These are phyloP conservation scores for Litsea cubeba DNA, from an alignment of 164 flowering plant species.

Conservation along the genomic window DNA sequence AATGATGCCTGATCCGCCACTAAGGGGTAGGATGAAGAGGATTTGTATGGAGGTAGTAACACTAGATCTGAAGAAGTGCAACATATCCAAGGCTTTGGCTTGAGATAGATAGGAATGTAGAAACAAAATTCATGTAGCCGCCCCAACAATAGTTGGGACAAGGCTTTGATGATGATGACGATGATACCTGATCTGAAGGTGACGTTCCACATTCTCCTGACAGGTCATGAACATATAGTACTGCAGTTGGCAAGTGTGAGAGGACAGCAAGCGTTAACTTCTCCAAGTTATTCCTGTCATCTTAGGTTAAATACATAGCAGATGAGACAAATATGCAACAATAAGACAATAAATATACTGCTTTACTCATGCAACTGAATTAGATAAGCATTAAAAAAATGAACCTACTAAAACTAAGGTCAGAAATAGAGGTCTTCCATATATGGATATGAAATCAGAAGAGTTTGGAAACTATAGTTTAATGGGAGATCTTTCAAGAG, in stretches of 20 bases:
- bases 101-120: neutral
- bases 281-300: slow-evolving; percentile 91
- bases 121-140: neutral
- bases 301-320: slow-evolving; percentile 30
- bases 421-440: neutral
- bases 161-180: neutral
- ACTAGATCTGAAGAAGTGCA: no score
- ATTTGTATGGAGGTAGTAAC: no score
- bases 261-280: slow-evolving; percentile 96
- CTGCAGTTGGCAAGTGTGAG: slow-evolving; percentile 88
- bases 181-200: slow-evolving; percentile 85
- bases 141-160: neutral
- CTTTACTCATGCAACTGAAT: no score
- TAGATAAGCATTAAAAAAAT: no score
- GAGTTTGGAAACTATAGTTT: no score
- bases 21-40: no score
- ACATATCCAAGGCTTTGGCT: no score
- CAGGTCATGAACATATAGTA: slow-evolving; percentile 87
- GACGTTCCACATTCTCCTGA: slow-evolving; percentile 95
- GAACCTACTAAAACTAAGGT: neutral
- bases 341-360: no score
- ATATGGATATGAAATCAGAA: no score
- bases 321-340: slow-evolving; percentile 4
- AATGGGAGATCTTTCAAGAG: no score
- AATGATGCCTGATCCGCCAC: no score